Evolutionary conservation across 2,329 filamentous ascomycete species (phyloP).

Genomic region (Sphaerulina musiva): DNA sequence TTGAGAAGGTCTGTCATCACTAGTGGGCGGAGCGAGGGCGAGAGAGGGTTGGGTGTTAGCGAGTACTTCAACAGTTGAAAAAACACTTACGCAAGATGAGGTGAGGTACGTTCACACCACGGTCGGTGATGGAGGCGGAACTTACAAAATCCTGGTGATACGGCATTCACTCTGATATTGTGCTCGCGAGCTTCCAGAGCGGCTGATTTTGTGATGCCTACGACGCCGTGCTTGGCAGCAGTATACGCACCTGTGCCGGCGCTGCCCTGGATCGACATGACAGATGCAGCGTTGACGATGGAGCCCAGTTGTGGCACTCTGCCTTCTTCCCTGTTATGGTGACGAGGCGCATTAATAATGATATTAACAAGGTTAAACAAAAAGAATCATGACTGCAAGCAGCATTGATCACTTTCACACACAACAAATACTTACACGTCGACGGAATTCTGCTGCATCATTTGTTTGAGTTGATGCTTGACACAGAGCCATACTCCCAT

Average conservation of each 20-base stretch:
- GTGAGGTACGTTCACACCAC: not conserved
- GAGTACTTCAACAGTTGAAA: too few species aligned
- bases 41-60: too few species aligned
- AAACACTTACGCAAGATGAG: too few species aligned
- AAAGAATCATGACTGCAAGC: too few species aligned
- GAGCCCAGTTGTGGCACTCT: constrained; percentile 28
- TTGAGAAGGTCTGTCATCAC: constrained; percentile 23
- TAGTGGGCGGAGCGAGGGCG: not conserved
- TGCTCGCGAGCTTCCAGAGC: constrained; percentile 31
- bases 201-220: constrained; percentile 37
- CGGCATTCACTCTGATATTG: constrained; percentile 34
- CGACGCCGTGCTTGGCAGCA: constrained; percentile 37
- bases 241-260: constrained; percentile 36
- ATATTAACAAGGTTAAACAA: too few species aligned
- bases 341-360: too few species aligned
- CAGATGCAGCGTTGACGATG: constrained; percentile 39
- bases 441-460: constrained; percentile 33
- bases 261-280: constrained; percentile 34
- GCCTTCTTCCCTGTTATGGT: constrained; percentile 17
- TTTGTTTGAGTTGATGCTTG: constrained; percentile 38
- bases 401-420: not conserved
- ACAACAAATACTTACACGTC: constrained; percentile 8
- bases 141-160: constrained; percentile 30
- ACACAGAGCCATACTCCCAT: constrained; percentile 36
- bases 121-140: not conserved